Base-by-base conservation (phyloP, 2,329 filamentous ascomycete species). In the Ophiostoma sp. region DNA sequence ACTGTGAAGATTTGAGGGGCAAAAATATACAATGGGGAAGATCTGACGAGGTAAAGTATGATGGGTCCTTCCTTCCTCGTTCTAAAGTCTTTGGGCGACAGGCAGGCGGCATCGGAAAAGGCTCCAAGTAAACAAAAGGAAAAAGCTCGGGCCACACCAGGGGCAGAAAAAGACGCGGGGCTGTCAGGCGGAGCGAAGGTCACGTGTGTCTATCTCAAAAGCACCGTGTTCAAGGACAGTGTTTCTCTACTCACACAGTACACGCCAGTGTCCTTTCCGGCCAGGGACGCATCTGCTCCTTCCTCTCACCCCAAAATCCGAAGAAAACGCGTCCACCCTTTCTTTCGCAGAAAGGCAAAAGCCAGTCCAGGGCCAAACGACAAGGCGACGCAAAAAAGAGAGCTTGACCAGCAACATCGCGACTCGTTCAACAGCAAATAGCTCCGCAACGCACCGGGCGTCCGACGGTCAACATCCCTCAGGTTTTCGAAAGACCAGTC, bases 41-140 rank as follows among this genome's bases (percentile, higher is more conserved):
- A 25, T 22, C 12, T 59, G 59, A 52, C 45, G 66, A 63, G 71
- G 72, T 68, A 72, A 48, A 48, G 42, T 48, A 72, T 70, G 70
- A 39, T 36, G 61, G 39, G 22, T 72, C 42, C 33, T 33, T 28
- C 12, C 19, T 61, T 15, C 19, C 36, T 42, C 39, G 11, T 11
- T 39, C 19, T 55, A n/a, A n/a, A n/a, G n/a, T n/a, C n/a, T 57
- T 36, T 52, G 8, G 50, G 39, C 15, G 36, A 17, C 31, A 64
- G 52, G 63, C 71, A 61, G 45, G 72, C 72, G 66, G 68, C 72
- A 74, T 74, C 59, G 31, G 66, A 57, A 71, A 73, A 66, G 69
- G 68, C 72, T 68, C 64, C 69, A 76, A 77, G 76, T 77, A 77
- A 77, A 77, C 76, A 77, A 77, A 75, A 52, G 68, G 72, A 64